Percentiles rank a stretch among this genome's conserved stretches.
Evolutionary conservation across 2,329 filamentous ascomycete genomes (phyloP).

Genomic region (Aspergillus transmontanensis): DNA sequence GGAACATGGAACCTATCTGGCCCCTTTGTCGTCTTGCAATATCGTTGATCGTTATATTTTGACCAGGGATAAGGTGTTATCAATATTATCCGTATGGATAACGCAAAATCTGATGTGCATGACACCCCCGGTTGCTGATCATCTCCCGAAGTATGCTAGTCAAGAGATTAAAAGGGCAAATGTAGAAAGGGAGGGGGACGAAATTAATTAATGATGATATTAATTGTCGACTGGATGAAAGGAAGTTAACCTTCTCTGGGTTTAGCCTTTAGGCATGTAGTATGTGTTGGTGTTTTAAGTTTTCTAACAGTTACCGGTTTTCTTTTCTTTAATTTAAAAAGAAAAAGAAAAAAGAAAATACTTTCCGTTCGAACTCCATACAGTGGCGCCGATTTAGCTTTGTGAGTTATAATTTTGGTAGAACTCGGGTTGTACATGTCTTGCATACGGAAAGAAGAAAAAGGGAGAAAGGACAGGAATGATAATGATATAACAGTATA

Average conservation of each 20-base stretch:
- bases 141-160: constrained; percentile 21
- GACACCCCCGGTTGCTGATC: constrained; percentile 23
- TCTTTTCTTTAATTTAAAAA: not conserved
- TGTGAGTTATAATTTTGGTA: not conserved
- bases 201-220: not conserved
- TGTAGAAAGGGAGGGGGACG: not conserved
- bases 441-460: not conserved
- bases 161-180: not conserved
- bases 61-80: constrained; percentile 8
- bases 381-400: not conserved
- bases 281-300: not conserved
- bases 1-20: not conserved
- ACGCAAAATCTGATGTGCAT: constrained; percentile 21
- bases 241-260: not conserved
- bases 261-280: not conserved
- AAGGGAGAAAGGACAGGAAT: not conserved
- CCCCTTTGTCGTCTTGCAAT: not conserved
- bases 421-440: not conserved
- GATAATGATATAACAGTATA: not conserved
- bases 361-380: not conserved
- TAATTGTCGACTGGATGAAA: not conserved
- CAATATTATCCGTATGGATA: constrained; percentile 10
- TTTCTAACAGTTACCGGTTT: not conserved
- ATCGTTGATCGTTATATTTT: not conserved
- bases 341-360: not conserved